Base-by-base conservation (phyloP, 192 early-diverging fungal species). In the Gigaspora rosea region DNA sequence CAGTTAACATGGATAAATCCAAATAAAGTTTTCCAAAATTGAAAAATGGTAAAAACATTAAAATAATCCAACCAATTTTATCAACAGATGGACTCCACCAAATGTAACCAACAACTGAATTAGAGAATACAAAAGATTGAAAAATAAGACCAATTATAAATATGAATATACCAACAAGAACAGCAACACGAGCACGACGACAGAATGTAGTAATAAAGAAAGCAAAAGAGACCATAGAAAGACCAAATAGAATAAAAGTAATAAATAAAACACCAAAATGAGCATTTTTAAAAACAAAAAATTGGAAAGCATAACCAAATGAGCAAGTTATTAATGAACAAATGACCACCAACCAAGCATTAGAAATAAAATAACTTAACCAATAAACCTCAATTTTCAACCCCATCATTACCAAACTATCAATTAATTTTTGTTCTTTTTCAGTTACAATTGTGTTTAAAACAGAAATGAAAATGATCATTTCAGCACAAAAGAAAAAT, bases 331-430 rank as follows among this genome's bases (percentile, higher is more conserved):
- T 81, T 49, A 94, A 63, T 9, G 91, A 82, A 52, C 85, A 87
- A 63, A 92, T 77, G 27, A 86, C 22, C 22, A 92, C 84, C 51
- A 90, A 71, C 52, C 88, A 70, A 12, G 88, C 82, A 59, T 86
- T 86, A 18, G 85, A 86, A 35, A 93, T 47, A 73, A 88, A 92
- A 80, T 88, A 86, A 7, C 84, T 84, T 57, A 91, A 54, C 92
- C 92, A 93, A 78, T 91, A 93, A 3, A 91, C 86, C 36, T 82
- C 71, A 11, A 79, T 78, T 78, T 88, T 90, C 46, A 94, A 85
- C n/a, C 93, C 93, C 91, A 94, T 92, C 87, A 93, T 91, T 41
- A 92, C 86, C 88, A 94, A 90, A 58, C 86, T 88, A 72, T 90
- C 88, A 15, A 89, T 85, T 75, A 94, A 78, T 64, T 92, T 89